Evolutionary conservation across 2,329 filamentous ascomycete genomes (phyloP), one percentile per base, ranked within the genome.

Genomic region (Alternaria ventricosa): DNA sequence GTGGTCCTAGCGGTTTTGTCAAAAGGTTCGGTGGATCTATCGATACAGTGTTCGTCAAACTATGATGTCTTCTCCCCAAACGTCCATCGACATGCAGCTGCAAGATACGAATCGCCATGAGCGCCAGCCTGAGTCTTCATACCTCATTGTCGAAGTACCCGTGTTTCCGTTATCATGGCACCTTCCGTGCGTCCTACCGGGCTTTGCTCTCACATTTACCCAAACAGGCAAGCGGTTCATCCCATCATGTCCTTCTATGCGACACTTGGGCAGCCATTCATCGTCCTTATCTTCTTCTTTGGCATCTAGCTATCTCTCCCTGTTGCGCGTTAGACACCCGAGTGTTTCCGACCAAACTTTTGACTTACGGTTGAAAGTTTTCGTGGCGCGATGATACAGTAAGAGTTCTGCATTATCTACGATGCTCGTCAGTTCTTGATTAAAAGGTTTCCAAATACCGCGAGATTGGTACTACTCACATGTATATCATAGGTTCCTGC

Each of bases 331-430:
- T 22, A 56, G 44, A n/a, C 9, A 11, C 10, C 1, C 3, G 50
- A 15, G 4, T 9, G 23, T 27, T 13, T 13, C 13, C 1, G 11
- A 12, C 12, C 11, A 13, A n/a, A 25, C 6, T 22, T 2, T 30
- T 20, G n/a, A 54, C 57, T 53, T 27, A 64, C 64, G 9, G 13
- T 64, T 36, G 64, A 67, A 1, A 67, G 46, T 49, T 61, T 60
- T 60, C 61, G 41, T 3, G 64, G 58, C 4, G 64, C 64, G 11
- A 62, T 60, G 25, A 67, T 57, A 25, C 62, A 62, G 25, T 67
- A 67, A 7, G 58, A 60, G 41, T 64, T 64, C 11, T 67, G 62
- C 43, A 67, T 55, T 25, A 67, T 60, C 55, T 65, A 9, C 1
- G 6, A 25, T 54, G 30, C 11, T 9, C 3, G 30, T 54, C 50